phyloP scores from a whole-genome alignment of 139 green algal species.

The Closterium sp. region DNA sequence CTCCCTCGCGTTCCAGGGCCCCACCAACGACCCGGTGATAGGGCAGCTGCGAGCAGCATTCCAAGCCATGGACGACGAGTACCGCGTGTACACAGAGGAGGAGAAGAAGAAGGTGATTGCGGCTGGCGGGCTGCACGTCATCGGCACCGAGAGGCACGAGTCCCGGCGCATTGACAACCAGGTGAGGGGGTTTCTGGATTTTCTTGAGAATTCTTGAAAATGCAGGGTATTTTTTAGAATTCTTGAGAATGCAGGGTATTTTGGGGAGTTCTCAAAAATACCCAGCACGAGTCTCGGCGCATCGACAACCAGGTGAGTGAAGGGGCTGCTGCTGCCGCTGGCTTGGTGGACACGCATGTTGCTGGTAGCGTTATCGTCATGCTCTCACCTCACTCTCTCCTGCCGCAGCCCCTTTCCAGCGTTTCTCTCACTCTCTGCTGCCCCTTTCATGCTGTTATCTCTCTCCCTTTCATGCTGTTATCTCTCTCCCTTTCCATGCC shows the following conservation, averaged over 20 bases:
- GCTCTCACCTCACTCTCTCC: too few species aligned
- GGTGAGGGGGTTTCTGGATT: conserved; percentile 60
- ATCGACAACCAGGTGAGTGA: conserved; percentile 99
- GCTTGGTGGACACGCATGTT: too few species aligned
- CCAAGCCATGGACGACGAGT: conserved; percentile 77
- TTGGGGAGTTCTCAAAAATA: too few species aligned
- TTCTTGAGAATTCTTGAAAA: too few species aligned
- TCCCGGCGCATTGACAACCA: conserved; percentile 97
- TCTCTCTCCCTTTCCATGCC: neutral
- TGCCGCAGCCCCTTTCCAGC: neutral
- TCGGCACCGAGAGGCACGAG: conserved; percentile 96
- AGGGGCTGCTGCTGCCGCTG: too few species aligned
- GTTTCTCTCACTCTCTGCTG: neutral
- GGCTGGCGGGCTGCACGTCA: conserved; percentile 86
- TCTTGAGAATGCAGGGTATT: too few species aligned
- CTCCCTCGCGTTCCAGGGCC: conserved; percentile 1
- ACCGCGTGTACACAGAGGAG: conserved; percentile 75
- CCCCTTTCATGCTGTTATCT: neutral
- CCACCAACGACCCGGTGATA: conserved; percentile 37
- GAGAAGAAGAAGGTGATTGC: conserved; percentile 74
- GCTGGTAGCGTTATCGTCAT: too few species aligned
- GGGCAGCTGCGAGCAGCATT: conserved; percentile 41
- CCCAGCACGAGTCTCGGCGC: conserved; percentile 89
- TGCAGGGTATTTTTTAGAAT: too few species aligned
- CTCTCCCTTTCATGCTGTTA: neutral